These are phyloP conservation scores for Trichoderma koningii DNA, from an alignment of 2,329 filamentous ascomycete genomes.

Conservation along the genomic window DNA sequence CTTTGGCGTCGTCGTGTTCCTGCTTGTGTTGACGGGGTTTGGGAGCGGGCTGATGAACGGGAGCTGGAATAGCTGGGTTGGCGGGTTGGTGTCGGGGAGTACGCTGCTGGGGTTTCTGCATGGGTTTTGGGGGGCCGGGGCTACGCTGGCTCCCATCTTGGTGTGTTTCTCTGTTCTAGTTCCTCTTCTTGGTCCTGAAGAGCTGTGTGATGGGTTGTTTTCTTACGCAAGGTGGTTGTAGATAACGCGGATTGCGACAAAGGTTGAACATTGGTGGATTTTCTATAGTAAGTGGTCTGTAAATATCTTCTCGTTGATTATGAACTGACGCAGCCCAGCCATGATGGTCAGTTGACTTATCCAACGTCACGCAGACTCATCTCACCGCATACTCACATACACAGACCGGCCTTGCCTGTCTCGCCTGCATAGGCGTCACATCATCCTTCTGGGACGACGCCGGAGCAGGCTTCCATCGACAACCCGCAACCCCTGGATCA, in stretches of 20 bases:
- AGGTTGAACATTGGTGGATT: conserved; percentile 22
- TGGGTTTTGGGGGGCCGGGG: conserved; percentile 68
- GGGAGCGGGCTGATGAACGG: conserved; percentile 67
- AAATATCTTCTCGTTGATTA: neutral
- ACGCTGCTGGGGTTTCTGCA: conserved; percentile 70
- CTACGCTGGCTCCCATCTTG: conserved; percentile 71
- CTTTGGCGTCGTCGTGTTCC: conserved; percentile 65
- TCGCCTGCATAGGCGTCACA: conserved; percentile 16
- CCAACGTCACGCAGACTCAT: neutral
- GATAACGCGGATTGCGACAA: conserved; percentile 18
- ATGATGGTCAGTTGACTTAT: conserved; percentile 7
- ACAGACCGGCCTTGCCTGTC: conserved; percentile 8
- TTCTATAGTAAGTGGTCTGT: conserved; percentile 18
- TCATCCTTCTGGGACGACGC: conserved; percentile 25
- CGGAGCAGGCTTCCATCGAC: conserved; percentile 4
- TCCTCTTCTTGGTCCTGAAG: conserved; percentile 56
- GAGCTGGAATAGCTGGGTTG: conserved; percentile 59
- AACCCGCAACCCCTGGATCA: neutral
- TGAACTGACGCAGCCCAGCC: neutral
- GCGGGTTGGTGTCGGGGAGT: conserved; percentile 60
- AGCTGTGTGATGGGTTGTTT: conserved; percentile 30
- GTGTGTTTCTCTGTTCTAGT: conserved; percentile 42
- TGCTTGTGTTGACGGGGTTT: conserved; percentile 67
- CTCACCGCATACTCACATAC: neutral
- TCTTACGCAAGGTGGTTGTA: neutral